Base-by-base conservation (phyloP, 2,329 filamentous ascomycete genomes). In the Aspergillus fumigatiaffinis region DNA sequence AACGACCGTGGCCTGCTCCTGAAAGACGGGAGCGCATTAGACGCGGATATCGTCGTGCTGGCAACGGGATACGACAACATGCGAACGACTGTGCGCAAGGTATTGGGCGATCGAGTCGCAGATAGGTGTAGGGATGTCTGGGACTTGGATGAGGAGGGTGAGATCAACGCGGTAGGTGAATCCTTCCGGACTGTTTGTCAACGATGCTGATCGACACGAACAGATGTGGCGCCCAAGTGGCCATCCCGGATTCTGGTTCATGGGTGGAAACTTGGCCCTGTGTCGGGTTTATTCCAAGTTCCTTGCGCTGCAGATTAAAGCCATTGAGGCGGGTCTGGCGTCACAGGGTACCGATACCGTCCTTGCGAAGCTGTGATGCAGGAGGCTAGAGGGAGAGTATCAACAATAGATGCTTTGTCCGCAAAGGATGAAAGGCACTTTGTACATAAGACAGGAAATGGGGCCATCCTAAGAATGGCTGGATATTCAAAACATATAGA, bases 11-110 rank as follows among this genome's bases (percentile, higher is more conserved):
- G 77, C 1, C 60, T 82, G 0, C 68, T 74, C 1, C 77, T 87
- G 3, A 76, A 76, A 0, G 85, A 88, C 58, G 85, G 85, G 0
- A 71, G 73, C 0, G 78, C 80, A 62, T 68, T 88, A 0, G 78
- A 83, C 20, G 84, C 85, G 0, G 86, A 89, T 60, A 79, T 87
- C 60, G 80, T 89, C 8, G 79, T 89, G 0, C 77, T 87, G 46
- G 85, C 85, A 0, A 87, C 85, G 0, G 85, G 81, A 3, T 89
- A 87, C 63, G 81, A 86, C 59, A 89, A 88, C 66, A 91, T 90
- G 87, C 77, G 79, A 10, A 85, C 83, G 0, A 82, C 83, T 21
- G 83, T 86, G 1, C 74, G 83, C n/a, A 76, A 78, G 32, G 82
- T 88, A 21, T 79, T 90, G 54, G 88, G 87, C 0, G 80, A 86